Evolutionary conservation across 2,329 filamentous ascomycete species (phyloP).

Genomic region (Aspergillus hortae): DNA sequence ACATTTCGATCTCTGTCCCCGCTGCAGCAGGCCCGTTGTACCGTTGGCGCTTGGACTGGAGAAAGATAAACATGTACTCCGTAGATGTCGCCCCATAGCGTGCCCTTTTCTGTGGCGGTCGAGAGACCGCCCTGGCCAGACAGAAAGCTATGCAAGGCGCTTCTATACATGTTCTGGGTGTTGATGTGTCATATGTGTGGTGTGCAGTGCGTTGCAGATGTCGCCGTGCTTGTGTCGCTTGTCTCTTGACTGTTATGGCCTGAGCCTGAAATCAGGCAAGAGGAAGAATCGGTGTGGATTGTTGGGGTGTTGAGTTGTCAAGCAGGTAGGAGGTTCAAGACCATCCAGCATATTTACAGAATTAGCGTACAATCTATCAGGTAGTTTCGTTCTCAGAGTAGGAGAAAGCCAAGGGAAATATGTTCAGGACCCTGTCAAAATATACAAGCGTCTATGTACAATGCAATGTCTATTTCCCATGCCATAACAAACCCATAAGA

Average conservation of each 20-base stretch:
- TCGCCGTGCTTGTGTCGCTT: neutral
- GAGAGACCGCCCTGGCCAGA: neutral
- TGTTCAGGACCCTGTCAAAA: neutral
- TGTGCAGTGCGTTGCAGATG: neutral
- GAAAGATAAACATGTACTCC: too few species aligned
- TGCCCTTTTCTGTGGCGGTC: neutral
- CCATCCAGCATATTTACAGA: too few species aligned
- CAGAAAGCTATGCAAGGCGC: neutral
- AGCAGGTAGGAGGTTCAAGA: too few species aligned
- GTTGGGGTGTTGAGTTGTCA: too few species aligned
- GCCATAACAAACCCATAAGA: neutral
- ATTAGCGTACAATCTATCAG: too few species aligned
- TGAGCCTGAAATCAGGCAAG: too few species aligned
- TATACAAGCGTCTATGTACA: slow-evolving; percentile 5
- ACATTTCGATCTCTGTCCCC: too few species aligned
- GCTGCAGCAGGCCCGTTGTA: too few species aligned
- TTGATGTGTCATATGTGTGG: neutral
- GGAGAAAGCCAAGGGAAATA: neutral
- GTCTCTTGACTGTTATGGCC: neutral
- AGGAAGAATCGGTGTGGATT: too few species aligned
- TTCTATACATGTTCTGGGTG: neutral
- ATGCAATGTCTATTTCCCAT: neutral
- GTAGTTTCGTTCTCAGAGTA: too few species aligned
- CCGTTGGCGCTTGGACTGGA: too few species aligned
- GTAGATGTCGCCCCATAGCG: too few species aligned